phyloP scores from a whole-genome alignment of 331 rosid species.

The Pyrus hybrid region DNA sequence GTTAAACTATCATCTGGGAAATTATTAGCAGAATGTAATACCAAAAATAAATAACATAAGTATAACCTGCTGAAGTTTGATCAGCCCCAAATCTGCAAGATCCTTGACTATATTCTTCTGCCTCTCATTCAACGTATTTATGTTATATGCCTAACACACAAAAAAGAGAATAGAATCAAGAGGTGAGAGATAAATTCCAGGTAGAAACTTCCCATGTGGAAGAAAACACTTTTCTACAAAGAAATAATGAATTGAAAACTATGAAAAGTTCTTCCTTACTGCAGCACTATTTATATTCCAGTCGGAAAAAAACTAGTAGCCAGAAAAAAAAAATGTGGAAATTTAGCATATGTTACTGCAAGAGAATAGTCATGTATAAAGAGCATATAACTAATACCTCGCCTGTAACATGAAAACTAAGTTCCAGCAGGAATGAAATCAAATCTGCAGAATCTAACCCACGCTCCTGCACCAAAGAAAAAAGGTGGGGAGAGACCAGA shows the following conservation, averaged over 20 bases:
- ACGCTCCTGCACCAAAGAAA: slow-evolving; percentile 56
- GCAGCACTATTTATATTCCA: not conserved
- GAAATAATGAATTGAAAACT: not conserved
- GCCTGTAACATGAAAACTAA: slow-evolving; percentile 93
- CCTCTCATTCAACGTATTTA: slow-evolving; percentile 58
- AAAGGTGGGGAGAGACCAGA: slow-evolving; percentile 1
- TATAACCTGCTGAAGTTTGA: slow-evolving; percentile 89
- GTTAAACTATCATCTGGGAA: slow-evolving; percentile 8
- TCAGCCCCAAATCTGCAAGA: slow-evolving; percentile 86
- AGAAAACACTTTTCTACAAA: not conserved
- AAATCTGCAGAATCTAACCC: slow-evolving; percentile 82
- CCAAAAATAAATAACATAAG: slow-evolving; percentile 15
- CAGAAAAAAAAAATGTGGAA: not conserved
- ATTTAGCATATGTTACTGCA: not conserved
- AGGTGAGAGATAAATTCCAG: not conserved
- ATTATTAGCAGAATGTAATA: slow-evolving; percentile 8
- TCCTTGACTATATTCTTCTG: slow-evolving; percentile 68
- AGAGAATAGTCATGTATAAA: not conserved
- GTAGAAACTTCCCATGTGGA: not conserved
- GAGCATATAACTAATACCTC: slow-evolving; percentile 46
- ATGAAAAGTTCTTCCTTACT: not conserved
- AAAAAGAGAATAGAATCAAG: slow-evolving; percentile 7
- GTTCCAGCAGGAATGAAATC: slow-evolving; percentile 87
- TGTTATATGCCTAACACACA: slow-evolving; percentile 61
- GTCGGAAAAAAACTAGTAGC: not conserved